Evolutionary conservation across 306 rosid species (phyloP), one percentile per base, ranked within the genome.

Genomic region (Senna siamea): DNA sequence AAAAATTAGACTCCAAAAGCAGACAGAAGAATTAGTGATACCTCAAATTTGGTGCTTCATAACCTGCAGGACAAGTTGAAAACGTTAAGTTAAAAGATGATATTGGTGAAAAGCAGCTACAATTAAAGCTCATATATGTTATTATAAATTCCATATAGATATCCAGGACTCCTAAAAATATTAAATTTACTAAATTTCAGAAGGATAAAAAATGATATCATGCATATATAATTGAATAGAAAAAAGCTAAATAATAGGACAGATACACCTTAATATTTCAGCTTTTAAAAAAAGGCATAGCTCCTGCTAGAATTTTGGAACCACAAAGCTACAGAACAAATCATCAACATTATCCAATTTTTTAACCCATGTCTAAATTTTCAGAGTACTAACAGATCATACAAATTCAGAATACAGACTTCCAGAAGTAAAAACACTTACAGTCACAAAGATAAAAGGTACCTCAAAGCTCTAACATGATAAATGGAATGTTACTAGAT

Each of bases 1-100:
- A 43, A 64, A 20, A 71, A 40, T 50, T 52, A 70, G 59, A 34
- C 37, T 17, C 46, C n/a, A 61, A 43, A 51, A 71, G 62, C 52
- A 34, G 53, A 26, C 11, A 43, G 5, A 30, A 12, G n/a, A 59
- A 28, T 37, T 43, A 32, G 53, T 22, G 70, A 48, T 80, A 92
- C 93, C 96, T 92, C 79, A 89, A 79, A 62, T 80, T 86, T 60
- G 98, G 98, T 2, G 96, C 92, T 79, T 92, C 90, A 83, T 79
- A 86, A 37, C 98, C 93, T 89, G 89, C 72, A 88, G 38, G 54
- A 75, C n/a, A 77, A 80, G 28, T 43, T 9, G 41, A 51, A 48
- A 56, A 35, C 11, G 13, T 43, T 32, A 59, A 46, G 37, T 82
- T 73, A 73, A 53, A 44, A 46, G 9, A 75, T 56, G 59, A 46